Base-by-base conservation (phyloP, 805 yeast species). In the Candida fluviatilis region DNA sequence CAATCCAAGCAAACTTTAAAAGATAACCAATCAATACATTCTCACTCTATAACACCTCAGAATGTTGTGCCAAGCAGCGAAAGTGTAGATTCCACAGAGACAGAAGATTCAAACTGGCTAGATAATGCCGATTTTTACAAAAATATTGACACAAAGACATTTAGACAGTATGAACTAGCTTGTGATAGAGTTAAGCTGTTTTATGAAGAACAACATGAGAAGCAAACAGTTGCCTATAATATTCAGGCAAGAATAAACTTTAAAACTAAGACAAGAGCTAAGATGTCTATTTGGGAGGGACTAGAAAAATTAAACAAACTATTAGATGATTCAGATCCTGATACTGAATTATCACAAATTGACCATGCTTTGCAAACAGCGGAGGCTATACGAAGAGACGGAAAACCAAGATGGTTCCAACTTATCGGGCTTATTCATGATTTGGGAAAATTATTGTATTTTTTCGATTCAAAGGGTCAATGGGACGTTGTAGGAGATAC, bases 401-500 rank as follows among this genome's bases (percentile, higher is more conserved):
- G 75, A 2, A 77, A 78, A 51, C 89, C 89, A 1, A 58, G 86
- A 23, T 82, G 89, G 89, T 81, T 82, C 66, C 88, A 82, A 55
- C 58, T 82, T 17, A 86, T 82, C 5, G 89, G 89, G 1, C 58
- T 82, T 23, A 78, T 82, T 29, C 89, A 82, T 51, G 89, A 82
- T 53, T 60, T 82, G 42, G 89, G 89, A 0, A 82, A 82, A 50
- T 65, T 82, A 13, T 62, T 82, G 13, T 82, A 82, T 53, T 82
- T 81, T 46, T 82, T 75, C 50, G 87, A 80, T 48, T 80, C 86
- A 11, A 69, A 76, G 48, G 88, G 88, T 5, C 88, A 82, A 54
- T 82, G 88, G 88, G 87, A 82, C 52, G 89, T 82, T 21, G 89
- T 82, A 15, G 89, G 89, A 4, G 89, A 82, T 52, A 82, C 88